Conservation (phyloP, 345 rosid species). For the sweet orange (Citrus sinensis) region DNA sequence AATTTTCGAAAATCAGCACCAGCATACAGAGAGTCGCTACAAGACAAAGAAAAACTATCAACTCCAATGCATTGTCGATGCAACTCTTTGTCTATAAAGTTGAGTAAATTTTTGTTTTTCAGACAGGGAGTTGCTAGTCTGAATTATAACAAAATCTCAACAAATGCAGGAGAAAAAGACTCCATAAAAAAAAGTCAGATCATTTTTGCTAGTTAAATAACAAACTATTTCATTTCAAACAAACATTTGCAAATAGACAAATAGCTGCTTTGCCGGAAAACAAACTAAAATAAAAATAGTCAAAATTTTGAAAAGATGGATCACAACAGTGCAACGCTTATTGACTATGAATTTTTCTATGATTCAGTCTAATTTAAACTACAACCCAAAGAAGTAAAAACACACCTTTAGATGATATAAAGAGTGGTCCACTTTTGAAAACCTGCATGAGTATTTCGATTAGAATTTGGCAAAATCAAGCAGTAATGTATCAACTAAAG, state of each 20-base stretch:
- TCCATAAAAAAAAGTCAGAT: neutral
- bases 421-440: slow-evolving; percentile 82
- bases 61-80: neutral
- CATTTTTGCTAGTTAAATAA: neutral
- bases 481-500: neutral
- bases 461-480: neutral
- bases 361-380: neutral
- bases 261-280: neutral
- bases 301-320: neutral
- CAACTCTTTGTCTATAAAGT: neutral
- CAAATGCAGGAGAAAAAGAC: neutral
- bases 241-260: neutral
- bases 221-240: neutral
- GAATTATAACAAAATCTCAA: neutral
- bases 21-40: neutral
- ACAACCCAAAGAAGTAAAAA: slow-evolving; percentile 10
- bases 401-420: slow-evolving; percentile 79
- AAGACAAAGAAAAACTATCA: too few relatives aligned
- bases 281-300: neutral
- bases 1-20: too few relatives aligned
- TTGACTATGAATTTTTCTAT: neutral
- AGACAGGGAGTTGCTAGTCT: neutral
- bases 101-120: too few relatives aligned
- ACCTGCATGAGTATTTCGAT: slow-evolving; percentile 41
- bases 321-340: neutral